Evolutionary conservation across 768 basidiomycete species (phyloP), one percentile per base, ranked within the genome.

Genomic region (Xerocomellus intermedius): DNA sequence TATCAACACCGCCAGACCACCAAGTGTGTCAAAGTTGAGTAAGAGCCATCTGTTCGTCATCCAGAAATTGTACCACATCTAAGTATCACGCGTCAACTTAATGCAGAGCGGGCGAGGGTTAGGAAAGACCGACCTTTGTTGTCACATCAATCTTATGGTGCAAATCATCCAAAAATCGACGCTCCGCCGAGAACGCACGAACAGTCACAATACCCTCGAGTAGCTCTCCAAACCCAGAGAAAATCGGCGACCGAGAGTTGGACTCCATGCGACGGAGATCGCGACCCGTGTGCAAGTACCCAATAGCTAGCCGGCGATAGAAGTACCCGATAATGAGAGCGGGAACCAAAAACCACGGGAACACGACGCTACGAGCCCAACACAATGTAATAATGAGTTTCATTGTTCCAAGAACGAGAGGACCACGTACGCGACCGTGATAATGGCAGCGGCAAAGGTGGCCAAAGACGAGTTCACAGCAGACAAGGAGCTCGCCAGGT

Each of bases 161-260:
- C 4, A 95, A 73, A 55, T 80, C 80, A 50, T 89, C 80, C 61
- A 94, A 74, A 78, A 98, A 96, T 5, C 82, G 75, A 38, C 74
- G 74, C 66, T 96, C 93, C 0, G 85, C 87, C 1, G 89, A 86
- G 73, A 96, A 98, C 0, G 94, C 94, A 53, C 94, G 82, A 39
- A 96, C 89, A 6, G 93, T 94, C n/a, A 94, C 89, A 42, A 95
- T 90, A 22, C 93, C 93, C 48, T 94, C 89, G 19, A 96, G 70
- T 10, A 94, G 71, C 64, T 93, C 91, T 13, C 83, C 82, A 59
- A 92, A 94, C 52, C 86, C 88, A 8, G 87, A 87, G 71, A 87
- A 91, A 57, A 92, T 91, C 0, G 92, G 89, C 0, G 88, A 90
- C 13, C 91, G 79, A 1, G 87, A 83, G 62, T 91, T 95, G 1